Evolutionary conservation across 352 stramenopile genomes (phyloP), one percentile per base, ranked within the genome.

Genomic region (Phytophthora tubulina): DNA sequence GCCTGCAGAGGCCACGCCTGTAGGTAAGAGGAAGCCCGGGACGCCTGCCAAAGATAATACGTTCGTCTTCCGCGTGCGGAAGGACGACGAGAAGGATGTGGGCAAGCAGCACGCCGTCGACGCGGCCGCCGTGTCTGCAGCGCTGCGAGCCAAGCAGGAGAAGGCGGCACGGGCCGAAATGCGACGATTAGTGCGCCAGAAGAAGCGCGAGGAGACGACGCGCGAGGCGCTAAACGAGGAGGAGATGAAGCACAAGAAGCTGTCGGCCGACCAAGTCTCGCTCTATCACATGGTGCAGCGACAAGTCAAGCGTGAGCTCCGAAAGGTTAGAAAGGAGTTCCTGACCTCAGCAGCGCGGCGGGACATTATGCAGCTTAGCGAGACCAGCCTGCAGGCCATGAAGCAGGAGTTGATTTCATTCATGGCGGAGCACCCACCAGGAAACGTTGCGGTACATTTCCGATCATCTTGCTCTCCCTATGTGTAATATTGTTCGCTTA

Each of bases 361-460:
- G 32, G 86, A 93, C 60, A 90, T 93, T 36, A 79, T 93, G 58
- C 75, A 87, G 45, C 63, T 93, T 33, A 93, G 84, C 10, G 86
- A 93, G 53, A 89, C 77, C 50, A 89, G 79, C 67, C 33, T 92
- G 27, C 79, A 90, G 44, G 81, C 86, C 9, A 80, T 93, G 52
- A 90, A 92, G 59, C 72, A 79, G 13, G 82, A 89, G 51, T 70
- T 93, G 45, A 84, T 86, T 39, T 73, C 76, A 13, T 93, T 92
- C 51, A 82, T 93, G 75, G 67, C 66, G 3, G 71, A 78, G 21
- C 73, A 85, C 10, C 77, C 79, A 46, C 84, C 86, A 13, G 75
- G 76, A 17, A 84, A 85, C 44, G 68, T 78, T 3, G 64, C 78
- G 75, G 85, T 90, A 73, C 53, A 50, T 44, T 10, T 60, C 7